phyloP scores from a whole-genome alignment of 2,329 filamentous ascomycete species.

The Parasarocladium wereldwijsianum region DNA sequence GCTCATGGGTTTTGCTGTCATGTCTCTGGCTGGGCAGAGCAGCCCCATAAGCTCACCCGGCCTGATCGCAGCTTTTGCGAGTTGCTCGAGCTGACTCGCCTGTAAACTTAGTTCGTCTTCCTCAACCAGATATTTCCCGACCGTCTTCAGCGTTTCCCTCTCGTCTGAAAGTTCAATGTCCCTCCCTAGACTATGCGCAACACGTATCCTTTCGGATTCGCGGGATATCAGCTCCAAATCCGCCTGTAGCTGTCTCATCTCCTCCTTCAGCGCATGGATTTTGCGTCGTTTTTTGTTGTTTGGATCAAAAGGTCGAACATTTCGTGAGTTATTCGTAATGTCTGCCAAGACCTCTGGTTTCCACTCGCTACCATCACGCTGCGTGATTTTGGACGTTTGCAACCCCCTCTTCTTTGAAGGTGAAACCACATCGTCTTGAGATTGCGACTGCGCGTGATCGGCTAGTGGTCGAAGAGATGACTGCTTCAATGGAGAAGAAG shows the following conservation, averaged over 20 bases:
- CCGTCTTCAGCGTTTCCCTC: constrained; percentile 23
- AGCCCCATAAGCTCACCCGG: constrained; percentile 22
- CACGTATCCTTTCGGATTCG: constrained; percentile 42
- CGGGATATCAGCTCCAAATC: constrained; percentile 41
- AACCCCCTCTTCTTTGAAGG: not conserved
- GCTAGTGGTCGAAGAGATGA: constrained; percentile 16
- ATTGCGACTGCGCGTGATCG: too few relatives aligned
- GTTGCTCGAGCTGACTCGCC: constrained; percentile 18
- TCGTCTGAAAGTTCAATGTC: constrained; percentile 18
- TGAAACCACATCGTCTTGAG: too few relatives aligned
- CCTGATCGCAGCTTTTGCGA: constrained; percentile 34
- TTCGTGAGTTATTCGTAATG: constrained; percentile 23
- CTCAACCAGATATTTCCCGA: constrained; percentile 24
- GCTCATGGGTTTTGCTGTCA: constrained; percentile 8
- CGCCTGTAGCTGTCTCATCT: constrained; percentile 39
- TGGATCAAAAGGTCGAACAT: constrained; percentile 24
- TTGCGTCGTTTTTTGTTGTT: constrained; percentile 34
- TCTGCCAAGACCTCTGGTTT: constrained; percentile 5
- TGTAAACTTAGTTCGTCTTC: constrained; percentile 13
- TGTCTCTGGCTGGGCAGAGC: constrained; percentile 9
- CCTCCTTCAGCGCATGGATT: constrained; percentile 35
- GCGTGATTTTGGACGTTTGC: constrained; percentile 6
- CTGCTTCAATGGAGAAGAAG: constrained; percentile 38
- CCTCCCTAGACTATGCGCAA: constrained; percentile 24
- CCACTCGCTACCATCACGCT: too few relatives aligned